Conservation (phyloP, 2,329 filamentous ascomycete species). For the Aspergillus piperis region DNA sequence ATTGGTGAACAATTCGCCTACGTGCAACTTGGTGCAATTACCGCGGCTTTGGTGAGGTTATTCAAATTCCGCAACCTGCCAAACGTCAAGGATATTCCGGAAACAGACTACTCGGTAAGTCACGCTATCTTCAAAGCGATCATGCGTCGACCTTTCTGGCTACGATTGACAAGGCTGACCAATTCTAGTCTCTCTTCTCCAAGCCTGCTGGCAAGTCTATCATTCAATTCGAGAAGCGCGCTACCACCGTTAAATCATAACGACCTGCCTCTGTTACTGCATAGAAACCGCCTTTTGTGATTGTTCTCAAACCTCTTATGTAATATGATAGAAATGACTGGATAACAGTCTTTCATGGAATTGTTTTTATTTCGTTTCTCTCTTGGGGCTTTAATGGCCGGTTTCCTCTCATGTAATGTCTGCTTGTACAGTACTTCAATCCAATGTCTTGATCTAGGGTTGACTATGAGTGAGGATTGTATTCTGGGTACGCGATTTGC, state of each 20-base stretch:
- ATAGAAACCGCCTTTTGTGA: neutral
- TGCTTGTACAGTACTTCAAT: neutral
- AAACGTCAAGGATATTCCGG: slow-evolving; percentile 32
- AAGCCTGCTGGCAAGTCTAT: slow-evolving; percentile 70
- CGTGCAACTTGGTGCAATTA: slow-evolving; percentile 83
- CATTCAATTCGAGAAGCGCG: slow-evolving; percentile 68
- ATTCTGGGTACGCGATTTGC: neutral
- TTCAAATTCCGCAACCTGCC: slow-evolving; percentile 73
- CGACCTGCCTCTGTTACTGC: neutral
- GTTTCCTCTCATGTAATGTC: neutral
- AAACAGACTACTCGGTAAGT: slow-evolving; percentile 59
- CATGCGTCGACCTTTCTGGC: neutral
- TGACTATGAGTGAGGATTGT: neutral
- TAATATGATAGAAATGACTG: neutral
- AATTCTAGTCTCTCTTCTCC: slow-evolving; percentile 63
- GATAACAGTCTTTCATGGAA: neutral
- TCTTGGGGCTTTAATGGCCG: neutral
- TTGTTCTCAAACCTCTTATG: neutral
- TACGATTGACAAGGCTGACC: slow-evolving; percentile 4
- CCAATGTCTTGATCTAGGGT: neutral
- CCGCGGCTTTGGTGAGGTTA: slow-evolving; percentile 71
- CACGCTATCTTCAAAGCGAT: neutral
- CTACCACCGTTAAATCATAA: slow-evolving; percentile 29
- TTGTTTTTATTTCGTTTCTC: neutral
- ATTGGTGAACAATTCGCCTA: slow-evolving; percentile 98